These are phyloP conservation scores for Borealophlyctis nickersoniae DNA, from an alignment of 192 early-diverging fungal species.

Conservation along the genomic window DNA sequence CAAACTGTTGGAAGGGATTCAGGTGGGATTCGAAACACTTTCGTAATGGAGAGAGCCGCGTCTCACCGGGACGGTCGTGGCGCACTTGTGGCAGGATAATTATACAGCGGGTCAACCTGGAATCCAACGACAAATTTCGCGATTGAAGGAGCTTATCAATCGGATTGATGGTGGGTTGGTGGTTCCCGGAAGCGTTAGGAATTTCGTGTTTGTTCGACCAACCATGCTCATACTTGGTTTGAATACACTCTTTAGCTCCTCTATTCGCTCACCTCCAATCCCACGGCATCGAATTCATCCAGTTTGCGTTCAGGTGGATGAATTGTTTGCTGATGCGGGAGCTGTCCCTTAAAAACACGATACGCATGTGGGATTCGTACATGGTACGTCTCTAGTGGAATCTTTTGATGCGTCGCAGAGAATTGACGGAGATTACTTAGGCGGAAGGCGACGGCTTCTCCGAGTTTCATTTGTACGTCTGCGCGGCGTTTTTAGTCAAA, in stretches of 20 bases:
- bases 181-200: conserved; percentile 3
- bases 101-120: conserved; percentile 97
- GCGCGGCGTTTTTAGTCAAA: conserved; percentile 95
- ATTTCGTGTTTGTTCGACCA: not conserved
- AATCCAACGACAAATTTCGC: conserved; percentile 85
- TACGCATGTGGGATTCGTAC: conserved; percentile 99
- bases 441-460: conserved; percentile 92
- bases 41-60: too few species aligned
- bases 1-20: conserved; percentile 94
- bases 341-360: conserved; percentile 76
- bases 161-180: conserved; percentile 76
- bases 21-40: conserved; percentile 57
- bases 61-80: too few species aligned
- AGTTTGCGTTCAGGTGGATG: conserved; percentile 99
- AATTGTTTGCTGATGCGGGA: conserved; percentile 99
- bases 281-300: conserved; percentile 95
- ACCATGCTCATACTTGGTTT: not conserved
- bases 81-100: conserved; percentile 70
- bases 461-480: conserved; percentile 97
- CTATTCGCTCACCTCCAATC: conserved; percentile 77
- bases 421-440: conserved; percentile 30
- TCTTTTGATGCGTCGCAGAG: not conserved
- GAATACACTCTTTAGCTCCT: conserved; percentile 50
- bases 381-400: conserved; percentile 53
- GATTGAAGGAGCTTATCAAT: conserved; percentile 85